Percentiles rank a stretch among this genome's conserved stretches.
These are phyloP conservation scores for Naganishia sp. DNA, from an alignment of 1,284 basidiomycete species.

Conservation along the genomic window DNA sequence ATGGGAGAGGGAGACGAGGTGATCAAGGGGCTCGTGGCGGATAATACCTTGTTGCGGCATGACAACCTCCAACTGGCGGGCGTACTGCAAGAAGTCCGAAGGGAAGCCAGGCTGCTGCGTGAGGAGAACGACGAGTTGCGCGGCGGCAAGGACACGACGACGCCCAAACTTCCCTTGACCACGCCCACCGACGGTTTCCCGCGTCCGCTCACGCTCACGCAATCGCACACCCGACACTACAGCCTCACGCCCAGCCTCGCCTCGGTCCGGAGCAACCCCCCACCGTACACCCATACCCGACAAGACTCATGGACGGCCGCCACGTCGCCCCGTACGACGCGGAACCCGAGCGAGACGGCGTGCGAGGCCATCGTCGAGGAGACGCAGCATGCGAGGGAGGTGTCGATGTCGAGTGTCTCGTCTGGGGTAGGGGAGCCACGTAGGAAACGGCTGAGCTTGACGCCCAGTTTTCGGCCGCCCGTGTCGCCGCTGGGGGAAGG, in stretches of 20 bases:
- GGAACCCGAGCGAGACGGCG: background rate
- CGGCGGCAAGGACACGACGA: constrained; percentile 2
- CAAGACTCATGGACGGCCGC: constrained; percentile 8
- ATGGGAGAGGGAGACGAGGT: background rate
- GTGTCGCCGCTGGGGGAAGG: constrained; percentile 26
- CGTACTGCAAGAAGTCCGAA: constrained; percentile 67
- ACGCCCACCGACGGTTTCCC: background rate
- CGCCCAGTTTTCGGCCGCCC: constrained; percentile 25
- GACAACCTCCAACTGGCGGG: constrained; percentile 77
- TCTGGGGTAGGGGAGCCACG: background rate
- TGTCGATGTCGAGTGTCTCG: no score
- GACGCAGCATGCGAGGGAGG: no score
- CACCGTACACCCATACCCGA: constrained; percentile 14
- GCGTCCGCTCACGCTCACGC: constrained; percentile 11
- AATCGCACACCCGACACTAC: constrained; percentile 5
- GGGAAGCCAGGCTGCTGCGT: constrained; percentile 68
- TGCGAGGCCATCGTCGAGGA: background rate
- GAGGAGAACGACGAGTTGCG: constrained; percentile 73
- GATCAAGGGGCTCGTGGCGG: constrained; percentile 65
- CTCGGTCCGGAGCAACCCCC: constrained; percentile 8
- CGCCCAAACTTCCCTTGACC: background rate
- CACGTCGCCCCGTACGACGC: constrained; percentile 5
- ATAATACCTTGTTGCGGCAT: constrained; percentile 76
- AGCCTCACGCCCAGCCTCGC: constrained; percentile 10
- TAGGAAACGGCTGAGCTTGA: constrained; percentile 8